Conservation (phyloP, 306 rosid genomes). For the Casuarina equisetifolia region DNA sequence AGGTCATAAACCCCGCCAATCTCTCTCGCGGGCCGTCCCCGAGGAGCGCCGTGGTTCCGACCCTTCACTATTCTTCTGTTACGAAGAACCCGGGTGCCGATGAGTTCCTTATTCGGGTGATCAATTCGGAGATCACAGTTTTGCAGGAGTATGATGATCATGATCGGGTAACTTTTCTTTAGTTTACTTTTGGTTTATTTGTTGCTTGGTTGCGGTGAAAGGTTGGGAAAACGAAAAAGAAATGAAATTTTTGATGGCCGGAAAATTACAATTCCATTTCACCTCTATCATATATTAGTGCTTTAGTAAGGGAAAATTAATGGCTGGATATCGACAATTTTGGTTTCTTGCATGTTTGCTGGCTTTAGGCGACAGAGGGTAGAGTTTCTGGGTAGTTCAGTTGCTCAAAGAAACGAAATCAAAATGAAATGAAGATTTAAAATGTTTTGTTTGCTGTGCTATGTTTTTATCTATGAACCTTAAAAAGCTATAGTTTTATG, state of each 20-base stretch:
- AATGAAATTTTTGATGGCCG: background rate
- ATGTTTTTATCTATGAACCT: background rate
- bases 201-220: constrained; percentile 6
- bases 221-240: background rate
- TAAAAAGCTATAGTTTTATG: background rate
- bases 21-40: constrained; percentile 7
- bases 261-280: background rate
- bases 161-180: constrained; percentile 40
- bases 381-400: background rate
- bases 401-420: background rate
- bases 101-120: constrained; percentile 54
- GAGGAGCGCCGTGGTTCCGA: constrained; percentile 24
- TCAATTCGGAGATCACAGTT: constrained; percentile 65
- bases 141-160: constrained; percentile 62
- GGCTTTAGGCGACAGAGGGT: background rate
- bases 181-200: background rate
- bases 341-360: background rate
- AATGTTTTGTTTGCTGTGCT: too few relatives aligned
- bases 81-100: constrained; percentile 46
- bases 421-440: background rate
- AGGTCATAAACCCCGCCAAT: constrained; percentile 36
- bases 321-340: background rate
- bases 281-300: background rate
- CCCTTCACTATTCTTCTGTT: constrained; percentile 51
- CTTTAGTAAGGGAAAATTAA: background rate